These are phyloP conservation scores for Cubamyces sp. DNA, from an alignment of 768 basidiomycete species.

Conservation along the genomic window DNA sequence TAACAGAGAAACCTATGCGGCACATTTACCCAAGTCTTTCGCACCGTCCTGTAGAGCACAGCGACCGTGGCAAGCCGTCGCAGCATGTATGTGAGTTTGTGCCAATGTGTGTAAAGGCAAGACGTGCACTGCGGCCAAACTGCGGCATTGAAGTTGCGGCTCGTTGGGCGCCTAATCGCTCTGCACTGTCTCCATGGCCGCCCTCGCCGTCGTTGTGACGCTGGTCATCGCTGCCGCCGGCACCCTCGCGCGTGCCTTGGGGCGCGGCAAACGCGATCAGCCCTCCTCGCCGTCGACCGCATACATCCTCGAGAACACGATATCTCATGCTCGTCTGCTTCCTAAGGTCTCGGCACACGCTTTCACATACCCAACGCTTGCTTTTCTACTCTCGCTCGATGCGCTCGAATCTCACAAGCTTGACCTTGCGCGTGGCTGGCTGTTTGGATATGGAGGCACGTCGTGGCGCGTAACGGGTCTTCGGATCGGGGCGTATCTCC, in stretches of 20 bases:
- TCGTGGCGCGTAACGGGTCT: conserved; percentile 52
- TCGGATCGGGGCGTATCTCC: conserved; percentile 39
- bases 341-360: conserved; percentile 52
- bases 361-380: conserved; percentile 65
- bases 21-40: no score
- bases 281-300: not conserved
- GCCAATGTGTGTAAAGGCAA: no score
- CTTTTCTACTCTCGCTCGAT: conserved; percentile 58
- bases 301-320: conserved; percentile 55
- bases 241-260: not conserved
- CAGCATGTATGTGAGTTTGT: no score
- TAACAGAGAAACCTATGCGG: no score
- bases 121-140: no score
- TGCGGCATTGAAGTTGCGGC: no score
- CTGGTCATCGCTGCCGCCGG: not conserved
- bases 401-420: conserved; percentile 52
- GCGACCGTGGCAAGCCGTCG: no score
- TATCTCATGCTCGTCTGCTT: conserved; percentile 56
- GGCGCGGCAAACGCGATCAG: not conserved
- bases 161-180: no score
- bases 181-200: no score
- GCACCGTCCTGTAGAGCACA: no score
- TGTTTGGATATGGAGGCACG: conserved; percentile 58
- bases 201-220: not conserved
- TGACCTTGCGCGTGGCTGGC: conserved; percentile 50